Evolutionary conservation across 176 grass and related monocot genomes (phyloP).

Genomic region (Carex pumila): DNA sequence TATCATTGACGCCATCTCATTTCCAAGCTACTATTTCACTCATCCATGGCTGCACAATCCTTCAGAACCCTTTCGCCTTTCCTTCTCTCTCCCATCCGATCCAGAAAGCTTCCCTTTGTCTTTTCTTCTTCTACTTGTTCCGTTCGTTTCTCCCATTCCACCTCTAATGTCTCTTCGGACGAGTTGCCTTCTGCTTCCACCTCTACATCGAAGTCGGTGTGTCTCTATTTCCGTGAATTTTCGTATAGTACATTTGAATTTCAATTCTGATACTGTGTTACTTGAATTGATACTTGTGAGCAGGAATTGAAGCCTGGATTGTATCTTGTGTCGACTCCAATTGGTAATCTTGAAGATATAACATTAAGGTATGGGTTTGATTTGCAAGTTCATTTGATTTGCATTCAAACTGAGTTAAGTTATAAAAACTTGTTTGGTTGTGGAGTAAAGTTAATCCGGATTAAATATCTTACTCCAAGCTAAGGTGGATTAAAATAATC

Average conservation of each 20-base stretch:
- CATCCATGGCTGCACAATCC: conserved; percentile 8
- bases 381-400: not conserved
- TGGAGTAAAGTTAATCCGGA: no score
- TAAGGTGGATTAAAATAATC: no score
- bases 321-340: conserved; percentile 95
- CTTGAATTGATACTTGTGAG: not conserved
- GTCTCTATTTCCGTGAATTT: not conserved
- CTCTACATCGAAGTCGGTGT: conserved; percentile 14
- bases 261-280: not conserved
- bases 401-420: not conserved
- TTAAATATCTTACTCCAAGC: no score
- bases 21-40: not conserved
- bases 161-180: not conserved
- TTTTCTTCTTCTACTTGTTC: not conserved
- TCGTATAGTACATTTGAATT: not conserved
- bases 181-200: not conserved
- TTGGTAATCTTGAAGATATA: conserved; percentile 97
- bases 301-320: conserved; percentile 72
- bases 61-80: conserved; percentile 20
- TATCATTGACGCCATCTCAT: not conserved
- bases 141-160: not conserved
- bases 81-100: conserved; percentile 10
- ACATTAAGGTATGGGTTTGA: conserved; percentile 64
- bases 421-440: not conserved
- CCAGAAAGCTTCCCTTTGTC: not conserved